Evolutionary conservation across 352 stramenopile species (phyloP).

Genomic region (Globisporangium recalcitrans): DNA sequence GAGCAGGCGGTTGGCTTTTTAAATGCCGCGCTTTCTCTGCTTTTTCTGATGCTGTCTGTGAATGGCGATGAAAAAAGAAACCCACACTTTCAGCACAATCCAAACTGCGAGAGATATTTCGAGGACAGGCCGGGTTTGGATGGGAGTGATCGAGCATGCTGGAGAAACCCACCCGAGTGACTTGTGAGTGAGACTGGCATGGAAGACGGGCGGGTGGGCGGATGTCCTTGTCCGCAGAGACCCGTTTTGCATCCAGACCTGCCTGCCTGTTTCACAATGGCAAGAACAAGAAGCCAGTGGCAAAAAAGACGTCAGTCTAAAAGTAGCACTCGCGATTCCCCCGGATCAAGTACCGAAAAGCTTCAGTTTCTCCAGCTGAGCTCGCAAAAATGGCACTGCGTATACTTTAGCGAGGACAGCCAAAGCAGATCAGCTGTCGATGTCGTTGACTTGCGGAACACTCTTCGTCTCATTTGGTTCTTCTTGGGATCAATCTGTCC

Average conservation of each 20-base stretch:
- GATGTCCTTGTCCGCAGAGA: not conserved
- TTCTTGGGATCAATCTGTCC: not conserved
- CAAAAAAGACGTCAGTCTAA: conserved; percentile 6
- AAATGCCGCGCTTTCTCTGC: conserved; percentile 3
- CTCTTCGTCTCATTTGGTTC: conserved; percentile 1
- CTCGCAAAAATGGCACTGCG: not conserved
- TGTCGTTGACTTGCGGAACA: not conserved
- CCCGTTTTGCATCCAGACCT: too few species aligned
- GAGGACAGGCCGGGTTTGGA: not conserved
- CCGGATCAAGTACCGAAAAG: not conserved
- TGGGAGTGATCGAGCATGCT: not conserved
- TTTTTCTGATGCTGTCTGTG: not conserved
- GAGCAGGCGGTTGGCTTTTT: not conserved
- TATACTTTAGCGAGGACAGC: not conserved
- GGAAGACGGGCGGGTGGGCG: not conserved
- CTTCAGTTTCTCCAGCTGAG: not conserved
- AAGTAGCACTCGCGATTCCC: not conserved
- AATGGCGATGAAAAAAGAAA: not conserved
- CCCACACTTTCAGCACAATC: not conserved
- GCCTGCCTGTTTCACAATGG: too few species aligned
- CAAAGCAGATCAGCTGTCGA: not conserved
- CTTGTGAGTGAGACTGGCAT: not conserved
- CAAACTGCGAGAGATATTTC: not conserved
- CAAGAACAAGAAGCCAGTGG: conserved; percentile 1
- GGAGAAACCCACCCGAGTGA: not conserved